Evolutionary conservation across 2,329 filamentous ascomycete genomes (phyloP).

Genomic region (Colletotrichum liaoningense): DNA sequence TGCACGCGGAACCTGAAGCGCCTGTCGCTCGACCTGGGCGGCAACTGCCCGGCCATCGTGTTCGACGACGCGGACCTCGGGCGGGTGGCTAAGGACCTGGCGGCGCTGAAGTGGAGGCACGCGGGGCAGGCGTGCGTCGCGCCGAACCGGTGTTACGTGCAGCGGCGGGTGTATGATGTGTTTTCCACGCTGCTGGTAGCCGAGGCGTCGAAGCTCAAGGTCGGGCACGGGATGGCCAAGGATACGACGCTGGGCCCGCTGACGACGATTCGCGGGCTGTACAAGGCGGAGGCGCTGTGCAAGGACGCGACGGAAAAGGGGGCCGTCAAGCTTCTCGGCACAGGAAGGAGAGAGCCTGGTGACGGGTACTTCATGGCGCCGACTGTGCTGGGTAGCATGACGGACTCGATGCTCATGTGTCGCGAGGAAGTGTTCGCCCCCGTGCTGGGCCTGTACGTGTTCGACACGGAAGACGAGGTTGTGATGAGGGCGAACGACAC

Average conservation of each 20-base stretch:
- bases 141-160: slow-evolving; percentile 68
- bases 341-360: slow-evolving; percentile 64
- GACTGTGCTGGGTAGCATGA: slow-evolving; percentile 78
- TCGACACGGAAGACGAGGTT: slow-evolving; percentile 78
- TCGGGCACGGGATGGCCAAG: slow-evolving; percentile 40
- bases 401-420: slow-evolving; percentile 72
- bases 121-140: slow-evolving; percentile 71
- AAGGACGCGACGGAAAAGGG: slow-evolving; percentile 73
- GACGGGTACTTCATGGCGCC: slow-evolving; percentile 79
- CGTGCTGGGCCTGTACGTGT: slow-evolving; percentile 76
- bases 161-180: slow-evolving; percentile 59
- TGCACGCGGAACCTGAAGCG: slow-evolving; percentile 75
- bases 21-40: slow-evolving; percentile 75
- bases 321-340: slow-evolving; percentile 70
- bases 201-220: slow-evolving; percentile 32
- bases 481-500: slow-evolving; percentile 74
- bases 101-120: slow-evolving; percentile 64
- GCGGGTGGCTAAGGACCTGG: slow-evolving; percentile 67
- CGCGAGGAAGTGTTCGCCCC: slow-evolving; percentile 83
- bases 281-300: slow-evolving; percentile 62
- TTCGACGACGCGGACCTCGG: slow-evolving; percentile 75
- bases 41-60: slow-evolving; percentile 73
- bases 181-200: slow-evolving; percentile 65
- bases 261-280: slow-evolving; percentile 46
- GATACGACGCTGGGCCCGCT: slow-evolving; percentile 49